Base-by-base conservation (phyloP, 148 eudicot species). In the Polygonum aviculare region DNA sequence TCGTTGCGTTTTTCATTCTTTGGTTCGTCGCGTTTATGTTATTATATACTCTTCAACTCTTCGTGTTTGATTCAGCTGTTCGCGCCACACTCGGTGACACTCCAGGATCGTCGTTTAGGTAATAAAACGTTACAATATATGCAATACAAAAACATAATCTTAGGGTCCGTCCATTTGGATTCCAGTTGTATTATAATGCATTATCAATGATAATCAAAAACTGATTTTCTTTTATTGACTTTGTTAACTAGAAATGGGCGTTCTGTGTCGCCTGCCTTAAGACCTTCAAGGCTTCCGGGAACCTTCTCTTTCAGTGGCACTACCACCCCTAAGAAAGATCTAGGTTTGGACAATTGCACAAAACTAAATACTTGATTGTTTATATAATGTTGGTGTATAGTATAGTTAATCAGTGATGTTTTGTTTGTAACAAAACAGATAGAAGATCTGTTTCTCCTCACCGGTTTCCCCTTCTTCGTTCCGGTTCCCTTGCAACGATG, bases 401-500 rank as follows among this genome's bases (percentile, higher is more conserved):
- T n/a, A n/a, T n/a, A n/a, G n/a, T n/a, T n/a, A n/a, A n/a, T n/a
- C n/a, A n/a, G 52, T 50, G 60, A 16, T 33, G 19, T 33, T 74
- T 31, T 21, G 50, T 4, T 16, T 16, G 63, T 21, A 94, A 84
- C 38, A 88, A 84, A 84, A 69, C 74, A 71, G 74, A 71, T 71
- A 18, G 50, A 40, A 84, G 94, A 83, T 77, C 97, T 74, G 86
- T 81, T 84, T 93, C 98, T 71, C 98, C 97, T 0, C 88, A 80
- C 69, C 88, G 90, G 52, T 88, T 91, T 78, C 88, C 94, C 41
- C 90, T 91, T 82, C 41, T 86, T 59, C 90, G 91, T 36, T 81
- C 90, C 71, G 97, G 94, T 40, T 93, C 98, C 31, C 78, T 88
- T 51, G 85, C 93, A 72, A 85, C 86, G 49, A 86, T 92, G 79